phyloP scores from a whole-genome alignment of 179 eudicot species.

The Dionaea muscipula region DNA sequence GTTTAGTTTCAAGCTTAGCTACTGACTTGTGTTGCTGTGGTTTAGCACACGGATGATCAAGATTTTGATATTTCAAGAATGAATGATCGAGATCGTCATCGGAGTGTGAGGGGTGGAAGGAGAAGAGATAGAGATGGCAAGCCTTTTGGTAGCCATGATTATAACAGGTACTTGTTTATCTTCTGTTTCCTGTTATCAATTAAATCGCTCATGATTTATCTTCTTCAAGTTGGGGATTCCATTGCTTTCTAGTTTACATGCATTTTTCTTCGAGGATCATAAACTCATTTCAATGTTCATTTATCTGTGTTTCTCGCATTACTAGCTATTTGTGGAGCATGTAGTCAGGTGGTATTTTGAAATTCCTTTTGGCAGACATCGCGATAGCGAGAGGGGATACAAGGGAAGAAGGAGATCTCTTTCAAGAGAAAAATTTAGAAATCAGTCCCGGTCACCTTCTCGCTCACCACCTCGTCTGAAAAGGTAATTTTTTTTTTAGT shows the following conservation, averaged over 20 bases:
- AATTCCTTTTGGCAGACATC: conserved; percentile 28
- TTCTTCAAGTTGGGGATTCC: not conserved
- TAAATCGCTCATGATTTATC: not conserved
- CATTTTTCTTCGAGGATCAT: too few species aligned
- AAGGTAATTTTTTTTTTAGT: conserved; percentile 25
- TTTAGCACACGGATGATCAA: conserved; percentile 33
- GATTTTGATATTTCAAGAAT: conserved; percentile 32
- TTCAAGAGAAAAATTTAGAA: conserved; percentile 23
- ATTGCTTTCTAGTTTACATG: not conserved
- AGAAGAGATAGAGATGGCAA: conserved; percentile 37
- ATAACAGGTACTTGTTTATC: conserved; percentile 34
- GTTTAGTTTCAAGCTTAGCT: conserved; percentile 5
- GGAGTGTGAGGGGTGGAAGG: conserved; percentile 33
- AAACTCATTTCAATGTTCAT: too few species aligned
- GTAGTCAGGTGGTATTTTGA: not conserved
- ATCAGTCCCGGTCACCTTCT: conserved; percentile 35
- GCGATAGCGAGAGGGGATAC: conserved; percentile 44
- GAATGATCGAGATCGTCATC: conserved; percentile 28
- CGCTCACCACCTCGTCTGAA: conserved; percentile 21
- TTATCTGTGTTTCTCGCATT: not conserved
- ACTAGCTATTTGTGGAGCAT: not conserved
- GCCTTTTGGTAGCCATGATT: conserved; percentile 25
- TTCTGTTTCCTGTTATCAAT: not conserved
- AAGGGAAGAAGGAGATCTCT: conserved; percentile 41
- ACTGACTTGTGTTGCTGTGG: conserved; percentile 10